These are phyloP conservation scores for Nitzschia inconspicua DNA, from an alignment of 108 stramenopile species.

Conservation along the genomic window DNA sequence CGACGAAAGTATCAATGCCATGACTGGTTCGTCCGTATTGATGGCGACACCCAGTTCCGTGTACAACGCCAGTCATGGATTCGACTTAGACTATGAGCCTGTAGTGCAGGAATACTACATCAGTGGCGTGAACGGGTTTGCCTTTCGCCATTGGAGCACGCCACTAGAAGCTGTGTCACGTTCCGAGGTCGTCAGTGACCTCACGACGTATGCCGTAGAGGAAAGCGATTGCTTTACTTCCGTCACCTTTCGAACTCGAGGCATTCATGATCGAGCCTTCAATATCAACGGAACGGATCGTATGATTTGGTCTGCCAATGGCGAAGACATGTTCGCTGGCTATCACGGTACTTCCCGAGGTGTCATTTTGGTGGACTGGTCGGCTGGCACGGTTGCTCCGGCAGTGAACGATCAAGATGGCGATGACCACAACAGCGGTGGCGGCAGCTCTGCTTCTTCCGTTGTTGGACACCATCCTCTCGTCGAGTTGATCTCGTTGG, in stretches of 20 bases:
- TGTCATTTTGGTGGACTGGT: no score
- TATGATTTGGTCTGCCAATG: conserved; percentile 67
- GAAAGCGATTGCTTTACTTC: conserved; percentile 59
- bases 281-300: conserved; percentile 48
- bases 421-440: no score
- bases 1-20: conserved; percentile 1
- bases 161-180: no score
- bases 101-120: conserved; percentile 45
- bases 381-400: no score
- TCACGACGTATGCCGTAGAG: not conserved
- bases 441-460: no score
- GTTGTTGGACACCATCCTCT: no score
- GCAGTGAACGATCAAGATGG: no score
- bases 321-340: conserved; percentile 40
- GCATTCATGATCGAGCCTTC: conserved; percentile 46
- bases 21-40: conserved; percentile 34
- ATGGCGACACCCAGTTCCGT: conserved; percentile 27
- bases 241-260: conserved; percentile 43
- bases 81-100: conserved; percentile 19
- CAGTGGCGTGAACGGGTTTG: conserved; percentile 13
- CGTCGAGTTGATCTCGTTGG: no score
- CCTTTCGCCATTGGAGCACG: conserved; percentile 61
- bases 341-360: no score
- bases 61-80: conserved; percentile 14
- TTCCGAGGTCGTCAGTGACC: conserved; percentile 1